Base-by-base conservation (phyloP, 2,329 filamentous ascomycete genomes). In the Talaromyces sp. region DNA sequence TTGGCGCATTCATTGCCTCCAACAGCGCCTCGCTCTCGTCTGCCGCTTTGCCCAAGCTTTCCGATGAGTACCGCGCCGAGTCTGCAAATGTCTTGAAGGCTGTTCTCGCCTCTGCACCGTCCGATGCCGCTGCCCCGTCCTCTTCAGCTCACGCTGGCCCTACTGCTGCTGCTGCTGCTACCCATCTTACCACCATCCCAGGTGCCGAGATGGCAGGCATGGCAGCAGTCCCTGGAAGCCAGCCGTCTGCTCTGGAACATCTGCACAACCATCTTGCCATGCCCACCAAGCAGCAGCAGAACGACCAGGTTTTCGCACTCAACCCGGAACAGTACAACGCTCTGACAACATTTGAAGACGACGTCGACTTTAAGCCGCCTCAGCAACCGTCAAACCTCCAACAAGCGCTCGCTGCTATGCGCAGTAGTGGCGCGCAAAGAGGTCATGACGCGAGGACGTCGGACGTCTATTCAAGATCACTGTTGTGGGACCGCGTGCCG, bases 401-500 rank as follows among this genome's bases (percentile, higher is more conserved):
- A 63, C 76, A 96, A 68, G 89, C 92, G 7, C 84, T 97, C 54
- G 87, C 89, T 57, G 87, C 86, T 53, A 91, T 96, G 87, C 88
- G 91, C 66, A 81, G 81, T 68, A 85, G 83, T 69, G 30, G 56
- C 16, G 58, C 18, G 1, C 50, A 91, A 77, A 85, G 89, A 61
- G 79, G 80, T 9, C 65, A 75, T 28, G 73, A 75, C 47, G 72
- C 67, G 34, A 72, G 75, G 57, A 89, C 89, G 55, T 90, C 93
- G 61, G 92, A 97, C 70, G 91, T 97, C 50, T 96, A 96, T 79
- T 96, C 93, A 36, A 86, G 94, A 62, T 96, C 92, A 65, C 83
- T 98, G 64, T 87, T 98, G 62, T 96, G 92, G 91, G 92, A 97
- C 72, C 91, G 93, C 76, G 93, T 98, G 69, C 93, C 95, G 14